A percentile compares a stretch with the other conserved stretches of the same genome.
Evolutionary conservation across 306 rosid genomes (phyloP).

Genomic region (Cucurbita moschata): DNA sequence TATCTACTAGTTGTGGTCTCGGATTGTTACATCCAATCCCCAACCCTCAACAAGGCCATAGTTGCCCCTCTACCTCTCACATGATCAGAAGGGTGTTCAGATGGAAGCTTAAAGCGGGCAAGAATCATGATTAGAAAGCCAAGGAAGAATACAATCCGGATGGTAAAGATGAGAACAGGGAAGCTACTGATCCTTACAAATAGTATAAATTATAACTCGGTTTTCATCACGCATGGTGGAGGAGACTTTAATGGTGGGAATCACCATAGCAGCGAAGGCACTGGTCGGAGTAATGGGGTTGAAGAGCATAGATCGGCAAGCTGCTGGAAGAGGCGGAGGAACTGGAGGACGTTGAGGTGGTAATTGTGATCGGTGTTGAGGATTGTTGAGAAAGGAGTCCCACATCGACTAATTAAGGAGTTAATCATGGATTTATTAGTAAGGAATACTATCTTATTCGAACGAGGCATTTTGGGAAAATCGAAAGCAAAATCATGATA

Average conservation of each 20-base stretch:
- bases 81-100: constrained; percentile 9
- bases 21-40: constrained; percentile 25
- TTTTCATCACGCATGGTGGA: constrained; percentile 21
- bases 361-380: background rate
- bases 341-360: constrained; percentile 20
- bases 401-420: no score
- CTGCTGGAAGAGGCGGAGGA: constrained; percentile 30
- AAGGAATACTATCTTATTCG: no score
- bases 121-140: constrained; percentile 50
- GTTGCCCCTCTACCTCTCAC: background rate
- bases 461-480: no score
- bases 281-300: constrained; percentile 15
- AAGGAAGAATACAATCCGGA: constrained; percentile 65
- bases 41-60: constrained; percentile 21
- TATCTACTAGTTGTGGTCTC: no score
- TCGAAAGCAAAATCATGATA: no score
- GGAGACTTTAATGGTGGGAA: constrained; percentile 27
- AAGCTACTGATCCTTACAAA: constrained; percentile 54
- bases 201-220: constrained; percentile 42
- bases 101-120: constrained; percentile 52
- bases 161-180: constrained; percentile 74
- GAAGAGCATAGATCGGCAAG: constrained; percentile 13
- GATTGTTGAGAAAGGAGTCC: no score
- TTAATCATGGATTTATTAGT: no score
- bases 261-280: constrained; percentile 11